Evolutionary conservation across 768 basidiomycete genomes (phyloP).

Genomic region (Vararia minispora): DNA sequence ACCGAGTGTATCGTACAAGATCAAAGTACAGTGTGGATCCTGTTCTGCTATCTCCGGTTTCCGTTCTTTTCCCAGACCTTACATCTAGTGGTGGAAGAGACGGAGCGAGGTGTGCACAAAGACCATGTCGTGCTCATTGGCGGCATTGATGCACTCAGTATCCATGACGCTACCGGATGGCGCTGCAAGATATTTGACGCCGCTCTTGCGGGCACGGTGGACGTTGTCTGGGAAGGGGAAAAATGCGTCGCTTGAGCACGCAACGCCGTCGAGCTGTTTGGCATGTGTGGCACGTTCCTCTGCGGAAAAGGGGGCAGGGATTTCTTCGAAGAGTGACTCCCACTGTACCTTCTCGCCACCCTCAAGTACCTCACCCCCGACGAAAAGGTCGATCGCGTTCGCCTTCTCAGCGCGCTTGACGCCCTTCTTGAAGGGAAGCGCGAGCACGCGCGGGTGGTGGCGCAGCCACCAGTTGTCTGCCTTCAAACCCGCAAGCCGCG

Average conservation of each 20-base stretch:
- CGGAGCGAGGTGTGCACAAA: constrained; percentile 84
- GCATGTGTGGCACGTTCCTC: constrained; percentile 72
- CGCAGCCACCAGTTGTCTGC: constrained; percentile 99
- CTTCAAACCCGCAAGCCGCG: constrained; percentile 92
- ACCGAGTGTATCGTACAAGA: no score
- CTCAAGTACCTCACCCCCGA: constrained; percentile 79
- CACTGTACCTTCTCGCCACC: constrained; percentile 85
- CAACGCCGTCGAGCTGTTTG: constrained; percentile 66
- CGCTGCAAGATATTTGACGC: constrained; percentile 86
- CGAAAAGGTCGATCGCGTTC: constrained; percentile 96
- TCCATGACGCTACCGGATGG: constrained; percentile 97
- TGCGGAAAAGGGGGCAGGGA: constrained; percentile 52
- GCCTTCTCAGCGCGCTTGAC: constrained; percentile 97
- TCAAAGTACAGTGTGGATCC: no score
- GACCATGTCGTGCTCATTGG: constrained; percentile 85
- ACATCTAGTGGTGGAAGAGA: constrained; percentile 77
- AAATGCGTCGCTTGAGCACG: constrained; percentile 95
- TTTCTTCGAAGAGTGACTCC: constrained; percentile 75
- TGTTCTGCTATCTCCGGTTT: no score
- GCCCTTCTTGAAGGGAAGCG: constrained; percentile 93
- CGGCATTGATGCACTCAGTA: constrained; percentile 89
- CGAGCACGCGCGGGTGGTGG: constrained; percentile 88
- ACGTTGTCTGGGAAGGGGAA: constrained; percentile 99
- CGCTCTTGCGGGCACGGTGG: constrained; percentile 83
- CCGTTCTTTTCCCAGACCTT: neutral